Conservation (phyloP, 2,329 filamentous ascomycete species). For the Sclerotinia trifoliorum region DNA sequence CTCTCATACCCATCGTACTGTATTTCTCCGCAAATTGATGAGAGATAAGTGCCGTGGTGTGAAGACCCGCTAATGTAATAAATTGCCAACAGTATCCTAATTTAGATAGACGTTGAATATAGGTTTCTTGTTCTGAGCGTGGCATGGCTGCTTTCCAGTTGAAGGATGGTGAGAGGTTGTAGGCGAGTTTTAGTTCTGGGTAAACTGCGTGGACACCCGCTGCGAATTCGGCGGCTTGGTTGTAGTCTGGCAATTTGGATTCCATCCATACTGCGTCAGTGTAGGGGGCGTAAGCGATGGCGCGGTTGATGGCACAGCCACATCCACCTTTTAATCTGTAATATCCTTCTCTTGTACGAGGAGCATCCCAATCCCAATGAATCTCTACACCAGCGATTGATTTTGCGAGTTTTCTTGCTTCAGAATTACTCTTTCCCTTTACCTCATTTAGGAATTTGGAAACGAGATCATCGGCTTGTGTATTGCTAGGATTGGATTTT, state of each 20-base stretch:
- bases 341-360: constrained; percentile 90
- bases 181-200: constrained; percentile 96
- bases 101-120: constrained; percentile 81
- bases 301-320: constrained; percentile 86
- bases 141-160: constrained; percentile 99
- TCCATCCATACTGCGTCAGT: constrained; percentile 99
- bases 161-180: constrained; percentile 98
- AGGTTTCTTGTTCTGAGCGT: constrained; percentile 89
- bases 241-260: constrained; percentile 89
- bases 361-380: constrained; percentile 93
- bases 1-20: constrained; percentile 81
- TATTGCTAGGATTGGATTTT: constrained; percentile 65
- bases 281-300: constrained; percentile 88
- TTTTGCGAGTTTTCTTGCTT: constrained; percentile 78
- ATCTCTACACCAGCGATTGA: constrained; percentile 75
- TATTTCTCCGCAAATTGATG: constrained; percentile 86
- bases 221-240: constrained; percentile 90
- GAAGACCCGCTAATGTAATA: constrained; percentile 96
- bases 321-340: constrained; percentile 91
- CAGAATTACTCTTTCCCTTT: constrained; percentile 82
- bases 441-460: constrained; percentile 63
- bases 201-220: constrained; percentile 89
- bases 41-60: constrained; percentile 90
- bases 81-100: constrained; percentile 99
- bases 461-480: constrained; percentile 57